Conservation (phyloP, 495 filamentous ascomycete genomes). For the Baudoinia panamericana region DNA sequence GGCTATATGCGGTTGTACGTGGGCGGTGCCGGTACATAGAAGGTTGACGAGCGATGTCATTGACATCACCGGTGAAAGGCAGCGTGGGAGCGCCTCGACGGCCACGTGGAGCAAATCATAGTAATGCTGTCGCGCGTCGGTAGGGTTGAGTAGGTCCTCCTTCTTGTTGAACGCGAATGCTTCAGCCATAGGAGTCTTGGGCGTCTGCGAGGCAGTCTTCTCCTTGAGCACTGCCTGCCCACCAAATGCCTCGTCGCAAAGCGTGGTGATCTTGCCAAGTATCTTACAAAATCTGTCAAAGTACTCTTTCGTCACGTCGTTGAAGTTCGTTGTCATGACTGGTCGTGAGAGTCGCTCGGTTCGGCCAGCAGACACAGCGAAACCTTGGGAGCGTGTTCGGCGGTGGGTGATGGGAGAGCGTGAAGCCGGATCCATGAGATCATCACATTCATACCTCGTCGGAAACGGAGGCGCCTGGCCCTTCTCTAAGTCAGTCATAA, state of each 20-base stretch:
- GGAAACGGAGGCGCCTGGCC: constrained; percentile 78
- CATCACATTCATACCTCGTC: constrained; percentile 26
- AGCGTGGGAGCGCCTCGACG: constrained; percentile 85
- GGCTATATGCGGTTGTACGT: constrained; percentile 86
- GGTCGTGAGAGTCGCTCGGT: constrained; percentile 54
- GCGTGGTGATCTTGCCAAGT: constrained; percentile 82
- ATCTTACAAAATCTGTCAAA: constrained; percentile 89
- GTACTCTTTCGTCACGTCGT: constrained; percentile 64
- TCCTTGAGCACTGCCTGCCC: constrained; percentile 92
- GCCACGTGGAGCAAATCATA: constrained; percentile 93
- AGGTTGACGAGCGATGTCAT: constrained; percentile 93
- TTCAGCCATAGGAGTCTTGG: constrained; percentile 87
- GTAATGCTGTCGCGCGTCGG: constrained; percentile 85
- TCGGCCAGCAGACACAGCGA: constrained; percentile 13
- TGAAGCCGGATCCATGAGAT: constrained; percentile 21
- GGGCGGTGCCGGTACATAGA: constrained; percentile 89
- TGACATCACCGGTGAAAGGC: constrained; percentile 76
- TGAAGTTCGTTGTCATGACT: constrained; percentile 58
- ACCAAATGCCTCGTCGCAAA: constrained; percentile 93
- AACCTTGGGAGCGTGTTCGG: constrained; percentile 18
- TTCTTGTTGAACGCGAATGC: constrained; percentile 78
- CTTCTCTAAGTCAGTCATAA: constrained; percentile 89
- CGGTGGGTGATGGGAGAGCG: constrained; percentile 25
- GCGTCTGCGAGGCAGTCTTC: constrained; percentile 72
- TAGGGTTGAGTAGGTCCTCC: constrained; percentile 59